Base-by-base conservation (phyloP, 306 rosid species). In the Fagus sylvatica region DNA sequence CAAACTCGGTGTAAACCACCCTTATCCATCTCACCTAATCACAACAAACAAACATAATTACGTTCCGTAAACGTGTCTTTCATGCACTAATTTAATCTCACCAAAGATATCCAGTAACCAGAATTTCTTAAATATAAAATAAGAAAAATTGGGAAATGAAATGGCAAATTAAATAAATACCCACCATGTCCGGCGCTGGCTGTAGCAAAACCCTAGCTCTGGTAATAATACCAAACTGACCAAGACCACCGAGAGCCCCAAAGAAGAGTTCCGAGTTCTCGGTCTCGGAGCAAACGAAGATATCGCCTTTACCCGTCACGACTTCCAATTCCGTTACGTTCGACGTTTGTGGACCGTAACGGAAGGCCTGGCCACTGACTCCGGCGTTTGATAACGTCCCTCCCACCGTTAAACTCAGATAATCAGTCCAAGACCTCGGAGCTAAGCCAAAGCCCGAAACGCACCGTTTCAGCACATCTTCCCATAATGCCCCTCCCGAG, bases 401-500 rank as follows among this genome's bases (percentile, higher is more conserved):
- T 3, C 99, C 99, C 3, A 96, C 99, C 55, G 97, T 96, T 42
- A 96, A 77, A 13, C 94, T 80, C 19, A 96, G 87, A 54, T 93
- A 96, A 84, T 96, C 99, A 0, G 99, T 93, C 98, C 98, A 96
- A 2, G 99, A 96, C 81, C 98, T 77, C 2, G 99, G 99, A 11
- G 98, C 89, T 1, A 93, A 60, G 6, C 90, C 71, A 42, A 42
- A 80, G 34, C 7, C 54, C 46, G 4, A 71, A 76, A 91, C 89
- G 89, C 97, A 91, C 74, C 91, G 83, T 82, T 82, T 78, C 32
- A 96, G 69, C 8, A 93, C 91, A 17, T 96, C 94, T 85, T 93
- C 99, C 99, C 99, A 96, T 85, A 96, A 90, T 89, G 94, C 98
- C 90, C 99, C 99, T 78, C 96, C 99, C 0, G 96, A 75, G 59